Evolutionary conservation across 257 asterid species (phyloP).

Genomic region (Lavandula angustifolia): DNA sequence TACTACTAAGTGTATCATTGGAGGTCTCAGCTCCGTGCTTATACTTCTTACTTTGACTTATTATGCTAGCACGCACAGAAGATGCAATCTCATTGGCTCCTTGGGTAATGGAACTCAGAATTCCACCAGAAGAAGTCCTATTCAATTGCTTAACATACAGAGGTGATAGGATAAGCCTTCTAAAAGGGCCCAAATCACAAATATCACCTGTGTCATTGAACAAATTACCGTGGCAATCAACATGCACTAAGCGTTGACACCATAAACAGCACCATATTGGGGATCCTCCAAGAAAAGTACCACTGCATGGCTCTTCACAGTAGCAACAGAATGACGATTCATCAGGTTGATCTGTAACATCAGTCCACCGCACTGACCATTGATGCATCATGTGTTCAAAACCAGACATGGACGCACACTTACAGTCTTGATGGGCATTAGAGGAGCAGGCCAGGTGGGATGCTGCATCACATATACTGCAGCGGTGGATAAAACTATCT

Average conservation of each 20-base stretch:
- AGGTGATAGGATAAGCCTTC: conserved; percentile 89
- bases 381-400: conserved; percentile 76
- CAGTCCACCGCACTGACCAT: conserved; percentile 97
- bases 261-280: conserved; percentile 99
- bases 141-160: conserved; percentile 67
- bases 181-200: conserved; percentile 89
- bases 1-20: conserved; percentile 51
- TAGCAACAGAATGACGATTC: conserved; percentile 90
- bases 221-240: conserved; percentile 88
- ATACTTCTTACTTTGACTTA: conserved; percentile 79
- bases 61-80: conserved; percentile 88
- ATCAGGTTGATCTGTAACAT: conserved; percentile 82
- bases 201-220: conserved; percentile 80
- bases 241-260: conserved; percentile 98
- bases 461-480: conserved; percentile 85
- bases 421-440: conserved; percentile 85
- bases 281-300: conserved; percentile 92
- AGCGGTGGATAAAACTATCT: conserved; percentile 72
- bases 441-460: conserved; percentile 87
- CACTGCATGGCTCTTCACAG: conserved; percentile 97
- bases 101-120: conserved; percentile 85
- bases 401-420: conserved; percentile 83
- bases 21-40: conserved; percentile 60
- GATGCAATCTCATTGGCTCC: conserved; percentile 99
- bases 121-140: conserved; percentile 64